phyloP scores from a whole-genome alignment of 208 protist genomes.

The Leishmania mexicana region DNA sequence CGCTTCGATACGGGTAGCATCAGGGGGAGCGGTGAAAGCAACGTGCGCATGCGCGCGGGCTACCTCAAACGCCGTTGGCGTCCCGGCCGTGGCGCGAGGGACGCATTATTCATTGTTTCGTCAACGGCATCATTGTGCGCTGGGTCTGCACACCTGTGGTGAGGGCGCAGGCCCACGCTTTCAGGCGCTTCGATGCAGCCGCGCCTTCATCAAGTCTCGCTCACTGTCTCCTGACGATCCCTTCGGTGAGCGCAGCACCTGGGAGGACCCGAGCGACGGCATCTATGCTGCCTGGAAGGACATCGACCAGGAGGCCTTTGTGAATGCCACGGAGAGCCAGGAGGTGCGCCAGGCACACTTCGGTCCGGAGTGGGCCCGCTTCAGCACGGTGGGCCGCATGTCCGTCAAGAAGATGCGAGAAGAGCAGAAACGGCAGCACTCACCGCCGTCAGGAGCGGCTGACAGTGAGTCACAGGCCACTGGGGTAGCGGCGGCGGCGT shows the following conservation, averaged over 20 bases:
- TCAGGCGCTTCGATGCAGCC: slow-evolving; percentile 14
- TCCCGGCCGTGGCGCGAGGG: not conserved
- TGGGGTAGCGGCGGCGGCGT: not conserved
- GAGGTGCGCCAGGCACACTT: slow-evolving; percentile 78
- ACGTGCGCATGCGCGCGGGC: not conserved
- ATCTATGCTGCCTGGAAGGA: slow-evolving; percentile 74
- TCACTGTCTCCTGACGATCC: slow-evolving; percentile 70
- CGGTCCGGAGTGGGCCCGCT: slow-evolving; percentile 78
- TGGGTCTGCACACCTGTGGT: not conserved
- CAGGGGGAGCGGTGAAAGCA: not conserved
- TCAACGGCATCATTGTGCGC: not conserved
- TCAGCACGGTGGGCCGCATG: slow-evolving; percentile 67
- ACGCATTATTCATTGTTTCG: not conserved
- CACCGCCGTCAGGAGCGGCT: not conserved
- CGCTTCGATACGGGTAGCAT: not conserved
- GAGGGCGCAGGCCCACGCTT: not conserved
- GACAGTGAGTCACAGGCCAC: not conserved
- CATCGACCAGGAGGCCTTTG: slow-evolving; percentile 67
- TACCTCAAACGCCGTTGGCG: not conserved
- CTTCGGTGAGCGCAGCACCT: slow-evolving; percentile 69
- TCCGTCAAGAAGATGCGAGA: slow-evolving; percentile 70
- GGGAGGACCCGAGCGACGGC: slow-evolving; percentile 69
- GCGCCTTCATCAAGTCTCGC: slow-evolving; percentile 37
- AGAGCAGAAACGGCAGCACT: slow-evolving; percentile 12
- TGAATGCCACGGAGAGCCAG: slow-evolving; percentile 57